A percentile compares a stretch with the other conserved stretches of the same genome.
Evolutionary conservation across 2,329 filamentous ascomycete genomes (phyloP).

Genomic region (Fusarium tanahbumbuense): DNA sequence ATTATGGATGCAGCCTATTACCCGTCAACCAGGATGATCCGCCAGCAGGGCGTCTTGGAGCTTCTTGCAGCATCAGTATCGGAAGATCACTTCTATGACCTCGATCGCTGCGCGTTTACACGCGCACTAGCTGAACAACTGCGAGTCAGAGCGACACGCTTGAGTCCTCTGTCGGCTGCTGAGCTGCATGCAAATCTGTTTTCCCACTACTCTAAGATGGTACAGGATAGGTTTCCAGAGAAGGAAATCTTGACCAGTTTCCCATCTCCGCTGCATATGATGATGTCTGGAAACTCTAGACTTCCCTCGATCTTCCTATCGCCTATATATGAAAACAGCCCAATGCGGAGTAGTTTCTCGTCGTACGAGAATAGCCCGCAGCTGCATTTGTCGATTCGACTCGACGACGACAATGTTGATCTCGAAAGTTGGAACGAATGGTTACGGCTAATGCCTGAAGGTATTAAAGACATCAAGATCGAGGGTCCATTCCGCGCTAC

Average conservation of each 20-base stretch:
- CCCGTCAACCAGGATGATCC: conserved; percentile 63
- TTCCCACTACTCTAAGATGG: conserved; percentile 63
- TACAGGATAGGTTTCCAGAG: conserved; percentile 62
- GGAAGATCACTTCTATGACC: conserved; percentile 60
- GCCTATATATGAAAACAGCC: conserved; percentile 59
- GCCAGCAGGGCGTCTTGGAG: conserved; percentile 66
- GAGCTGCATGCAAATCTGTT: conserved; percentile 67
- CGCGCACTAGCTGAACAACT: conserved; percentile 62
- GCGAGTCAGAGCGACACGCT: conserved; percentile 59
- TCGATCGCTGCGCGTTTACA: conserved; percentile 66
- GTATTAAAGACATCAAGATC: conserved; percentile 66
- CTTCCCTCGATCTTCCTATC: conserved; percentile 68
- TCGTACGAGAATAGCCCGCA: conserved; percentile 60
- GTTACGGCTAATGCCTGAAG: conserved; percentile 68
- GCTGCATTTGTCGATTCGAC: conserved; percentile 62
- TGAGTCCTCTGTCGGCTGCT: conserved; percentile 61
- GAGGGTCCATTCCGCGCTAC: conserved; percentile 60
- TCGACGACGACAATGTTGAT: conserved; percentile 64
- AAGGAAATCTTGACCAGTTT: conserved; percentile 61
- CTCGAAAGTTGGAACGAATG: conserved; percentile 68
- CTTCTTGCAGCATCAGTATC: conserved; percentile 66
- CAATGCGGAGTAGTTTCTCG: conserved; percentile 53
- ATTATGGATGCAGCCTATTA: conserved; percentile 71
- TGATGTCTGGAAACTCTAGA: conserved; percentile 64
- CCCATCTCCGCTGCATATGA: conserved; percentile 66